phyloP scores from a whole-genome alignment of 2,329 filamentous ascomycete genomes.

The Epichloe aotearoae region DNA sequence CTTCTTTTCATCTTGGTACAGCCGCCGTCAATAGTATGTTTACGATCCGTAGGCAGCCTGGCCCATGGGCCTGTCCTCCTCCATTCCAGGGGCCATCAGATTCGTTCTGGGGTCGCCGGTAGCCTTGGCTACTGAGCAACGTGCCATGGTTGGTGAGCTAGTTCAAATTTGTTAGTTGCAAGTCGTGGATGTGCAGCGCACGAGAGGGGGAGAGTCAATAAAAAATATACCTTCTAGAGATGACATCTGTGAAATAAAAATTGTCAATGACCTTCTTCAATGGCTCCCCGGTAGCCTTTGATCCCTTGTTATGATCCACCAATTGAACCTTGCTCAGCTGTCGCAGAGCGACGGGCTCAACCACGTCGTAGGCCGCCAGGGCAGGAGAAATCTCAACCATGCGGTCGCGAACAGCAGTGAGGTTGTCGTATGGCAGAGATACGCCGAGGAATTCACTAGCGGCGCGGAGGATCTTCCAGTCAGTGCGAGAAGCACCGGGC shows the following conservation, averaged over 20 bases:
- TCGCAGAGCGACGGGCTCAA: conserved; percentile 65
- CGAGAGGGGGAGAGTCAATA: neutral
- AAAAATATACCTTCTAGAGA: conserved; percentile 72
- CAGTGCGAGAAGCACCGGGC: conserved; percentile 79
- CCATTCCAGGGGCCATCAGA: conserved; percentile 61
- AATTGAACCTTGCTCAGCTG: conserved; percentile 85
- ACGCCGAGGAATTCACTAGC: conserved; percentile 79
- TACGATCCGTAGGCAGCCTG: conserved; percentile 47
- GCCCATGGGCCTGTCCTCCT: conserved; percentile 47
- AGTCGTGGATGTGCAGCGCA: neutral
- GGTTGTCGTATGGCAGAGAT: conserved; percentile 84
- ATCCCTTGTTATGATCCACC: conserved; percentile 89
- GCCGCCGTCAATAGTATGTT: conserved; percentile 12
- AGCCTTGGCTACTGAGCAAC: conserved; percentile 87
- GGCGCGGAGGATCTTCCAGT: conserved; percentile 98
- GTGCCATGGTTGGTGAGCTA: conserved; percentile 95
- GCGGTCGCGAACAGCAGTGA: conserved; percentile 77
- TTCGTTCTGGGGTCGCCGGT: conserved; percentile 66
- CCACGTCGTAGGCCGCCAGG: conserved; percentile 76
- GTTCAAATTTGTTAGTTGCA: neutral
- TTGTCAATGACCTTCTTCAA: conserved; percentile 83
- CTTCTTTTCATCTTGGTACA: conserved; percentile 23
- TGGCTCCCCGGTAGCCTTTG: conserved; percentile 55
- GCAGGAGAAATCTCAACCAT: conserved; percentile 93
- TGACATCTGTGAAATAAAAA: conserved; percentile 97